phyloP scores from a whole-genome alignment of 306 rosid genomes.

The Cucurbita ficifolia region DNA sequence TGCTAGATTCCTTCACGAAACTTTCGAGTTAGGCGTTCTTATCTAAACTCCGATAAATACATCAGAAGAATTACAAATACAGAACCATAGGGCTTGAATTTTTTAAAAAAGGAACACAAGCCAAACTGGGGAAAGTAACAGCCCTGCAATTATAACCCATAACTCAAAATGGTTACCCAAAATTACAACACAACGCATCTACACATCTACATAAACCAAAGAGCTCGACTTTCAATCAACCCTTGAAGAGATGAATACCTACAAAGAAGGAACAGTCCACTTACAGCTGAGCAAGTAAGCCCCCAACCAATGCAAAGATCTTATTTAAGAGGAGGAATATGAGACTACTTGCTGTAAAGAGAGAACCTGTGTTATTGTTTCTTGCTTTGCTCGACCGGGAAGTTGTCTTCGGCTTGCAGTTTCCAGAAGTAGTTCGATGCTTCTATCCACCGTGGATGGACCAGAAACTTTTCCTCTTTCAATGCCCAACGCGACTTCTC shows the following conservation, averaged over 20 bases:
- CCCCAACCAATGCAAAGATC: not conserved
- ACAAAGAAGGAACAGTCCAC: not conserved
- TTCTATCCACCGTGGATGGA: constrained; percentile 74
- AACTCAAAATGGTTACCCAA: not conserved
- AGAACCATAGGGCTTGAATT: not conserved
- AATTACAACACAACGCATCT: not conserved
- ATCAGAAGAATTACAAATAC: not conserved
- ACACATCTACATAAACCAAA: not conserved
- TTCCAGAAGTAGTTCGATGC: constrained; percentile 73
- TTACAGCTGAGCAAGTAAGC: not conserved
- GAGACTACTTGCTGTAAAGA: not conserved
- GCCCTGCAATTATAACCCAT: not conserved
- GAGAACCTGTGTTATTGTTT: not conserved
- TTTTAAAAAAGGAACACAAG: not conserved
- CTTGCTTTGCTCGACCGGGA: constrained; percentile 7
- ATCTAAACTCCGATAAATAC: not conserved
- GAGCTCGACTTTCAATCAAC: not conserved
- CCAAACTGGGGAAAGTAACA: not conserved
- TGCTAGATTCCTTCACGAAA: not conserved
- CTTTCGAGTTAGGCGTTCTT: not conserved
- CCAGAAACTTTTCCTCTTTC: constrained; percentile 55
- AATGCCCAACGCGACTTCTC: constrained; percentile 76
- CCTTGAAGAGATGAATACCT: not conserved
- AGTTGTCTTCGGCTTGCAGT: constrained; percentile 60
- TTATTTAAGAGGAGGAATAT: not conserved